A percentile compares a stretch with the other conserved stretches of the same genome.
Conservation (phyloP, 192 early-diverging fungal species). For the Gaertneriomyces sp. region DNA sequence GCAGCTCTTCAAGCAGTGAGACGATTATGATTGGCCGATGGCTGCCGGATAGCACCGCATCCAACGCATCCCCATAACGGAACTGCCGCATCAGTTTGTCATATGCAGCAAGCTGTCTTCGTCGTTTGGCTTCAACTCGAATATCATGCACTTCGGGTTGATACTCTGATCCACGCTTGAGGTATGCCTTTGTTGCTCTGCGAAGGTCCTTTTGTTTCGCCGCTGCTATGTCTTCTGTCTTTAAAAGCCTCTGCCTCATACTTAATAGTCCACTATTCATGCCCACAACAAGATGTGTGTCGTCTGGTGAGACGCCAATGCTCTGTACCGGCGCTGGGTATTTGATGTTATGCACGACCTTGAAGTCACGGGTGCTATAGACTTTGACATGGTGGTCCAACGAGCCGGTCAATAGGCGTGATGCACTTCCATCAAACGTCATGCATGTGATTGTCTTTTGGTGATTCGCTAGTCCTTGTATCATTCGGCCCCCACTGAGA, state of each 20-base stretch:
- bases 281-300: constrained; percentile 84
- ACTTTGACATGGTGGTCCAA: constrained; percentile 97
- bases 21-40: constrained; percentile 54
- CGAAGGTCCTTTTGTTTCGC: constrained; percentile 42
- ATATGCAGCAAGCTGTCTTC: constrained; percentile 66
- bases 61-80: constrained; percentile 85
- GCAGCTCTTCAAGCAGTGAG: constrained; percentile 83
- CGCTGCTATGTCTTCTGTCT: constrained; percentile 62
- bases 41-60: constrained; percentile 66
- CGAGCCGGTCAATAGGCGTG: constrained; percentile 80
- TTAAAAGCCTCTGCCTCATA: constrained; percentile 76
- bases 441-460: constrained; percentile 94
- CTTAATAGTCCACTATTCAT: constrained; percentile 88
- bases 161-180: constrained; percentile 59
- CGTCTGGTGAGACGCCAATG: constrained; percentile 86
- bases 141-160: constrained; percentile 63
- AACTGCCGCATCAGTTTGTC: constrained; percentile 82
- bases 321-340: constrained; percentile 89
- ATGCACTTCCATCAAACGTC: constrained; percentile 72
- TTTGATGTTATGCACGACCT: constrained; percentile 80
- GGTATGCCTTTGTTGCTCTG: constrained; percentile 69
- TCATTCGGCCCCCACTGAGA: constrained; percentile 69
- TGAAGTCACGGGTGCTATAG: constrained; percentile 81
- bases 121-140: constrained; percentile 65
- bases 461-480: constrained; percentile 81